Base-by-base conservation (phyloP, 768 basidiomycete species). In the Chlorophyllum brunneum region DNA sequence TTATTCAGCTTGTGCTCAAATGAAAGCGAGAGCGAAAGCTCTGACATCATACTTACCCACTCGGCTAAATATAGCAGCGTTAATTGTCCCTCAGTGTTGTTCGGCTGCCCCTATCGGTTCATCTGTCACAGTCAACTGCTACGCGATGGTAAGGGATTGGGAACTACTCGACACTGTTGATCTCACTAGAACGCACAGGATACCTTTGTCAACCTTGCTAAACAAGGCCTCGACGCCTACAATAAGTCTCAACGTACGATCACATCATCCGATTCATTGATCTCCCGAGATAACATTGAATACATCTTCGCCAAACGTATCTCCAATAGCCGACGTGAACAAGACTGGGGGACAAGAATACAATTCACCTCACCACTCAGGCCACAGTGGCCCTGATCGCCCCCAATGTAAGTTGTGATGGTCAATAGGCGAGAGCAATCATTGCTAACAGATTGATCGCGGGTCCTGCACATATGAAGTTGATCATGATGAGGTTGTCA, bases 271-370 rank as follows among this genome's bases (percentile, higher is more conserved):
- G 18, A 23, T 29, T 20, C 33, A 38, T 41, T 9, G 34, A 33
- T 10, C 44, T n/a, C 20, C 36, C 1, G 7, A 36, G 54, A 58
- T 56, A 45, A 44, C 24, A 46, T 49, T n/a, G n/a, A n/a, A n/a
- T n/a, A n/a, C n/a, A n/a, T 58, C 55, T 54, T 54, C 33, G 48
- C 59, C 65, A 39, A 63, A 54, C 52, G 45, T 49, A 30, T 22
- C 33, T 18, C 54, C 51, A 48, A 37, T 41, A 81, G 79, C 72
- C 36, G 61, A 73, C 48, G 71, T 71, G 43, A 66, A 58, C 42
- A 80, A 75, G 74, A 83, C 85, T 3, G 86, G 86, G 11, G 86
- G 86, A 2, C 70, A 74, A 2, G 80, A 86, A 61, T 82, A 75
- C 61, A 87, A 85, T 57, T 64, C 76, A 15, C 79, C 81, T 24